Conservation (phyloP, 2,329 filamentous ascomycete species). For the Penicillium sp. region DNA sequence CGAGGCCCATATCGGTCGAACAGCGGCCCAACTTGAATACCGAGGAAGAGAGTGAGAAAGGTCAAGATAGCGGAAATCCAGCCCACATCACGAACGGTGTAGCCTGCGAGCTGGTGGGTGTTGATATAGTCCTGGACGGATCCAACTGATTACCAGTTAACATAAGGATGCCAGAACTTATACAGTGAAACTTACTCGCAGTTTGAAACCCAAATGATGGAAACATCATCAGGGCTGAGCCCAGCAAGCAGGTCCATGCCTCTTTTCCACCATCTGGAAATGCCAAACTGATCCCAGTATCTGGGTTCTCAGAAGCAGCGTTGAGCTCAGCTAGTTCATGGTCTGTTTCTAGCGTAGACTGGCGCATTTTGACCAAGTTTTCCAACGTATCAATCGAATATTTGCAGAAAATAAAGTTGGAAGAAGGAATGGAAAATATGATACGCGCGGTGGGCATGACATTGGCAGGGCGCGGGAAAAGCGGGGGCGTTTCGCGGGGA, state of each 20-base stretch:
- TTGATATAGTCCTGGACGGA: conserved; percentile 54
- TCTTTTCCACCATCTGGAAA: conserved; percentile 38
- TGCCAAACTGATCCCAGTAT: conserved; percentile 17
- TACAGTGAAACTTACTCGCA: conserved; percentile 28
- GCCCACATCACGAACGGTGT: conserved; percentile 51
- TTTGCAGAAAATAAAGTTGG: background rate
- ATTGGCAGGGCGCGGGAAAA: conserved; percentile 10
- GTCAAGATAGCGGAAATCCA: conserved; percentile 56
- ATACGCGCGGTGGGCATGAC: conserved; percentile 6
- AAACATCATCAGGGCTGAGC: conserved; percentile 42
- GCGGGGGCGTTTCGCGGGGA: background rate
- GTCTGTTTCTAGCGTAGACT: background rate
- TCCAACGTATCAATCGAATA: no score
- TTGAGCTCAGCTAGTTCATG: conserved; percentile 13
- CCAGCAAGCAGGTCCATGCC: conserved; percentile 40
- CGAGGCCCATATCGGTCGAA: conserved; percentile 55
- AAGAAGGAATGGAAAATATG: background rate
- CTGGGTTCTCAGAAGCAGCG: conserved; percentile 8
- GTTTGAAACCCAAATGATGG: conserved; percentile 54
- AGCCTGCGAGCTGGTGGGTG: conserved; percentile 49
- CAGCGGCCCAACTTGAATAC: conserved; percentile 54
- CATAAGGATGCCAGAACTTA: no score
- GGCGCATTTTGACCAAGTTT: conserved; percentile 5
- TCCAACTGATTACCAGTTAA: no score
- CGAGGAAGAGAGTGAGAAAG: conserved; percentile 51